phyloP scores from a whole-genome alignment of 2,329 filamentous ascomycete genomes.

The Colletotrichum sp. region DNA sequence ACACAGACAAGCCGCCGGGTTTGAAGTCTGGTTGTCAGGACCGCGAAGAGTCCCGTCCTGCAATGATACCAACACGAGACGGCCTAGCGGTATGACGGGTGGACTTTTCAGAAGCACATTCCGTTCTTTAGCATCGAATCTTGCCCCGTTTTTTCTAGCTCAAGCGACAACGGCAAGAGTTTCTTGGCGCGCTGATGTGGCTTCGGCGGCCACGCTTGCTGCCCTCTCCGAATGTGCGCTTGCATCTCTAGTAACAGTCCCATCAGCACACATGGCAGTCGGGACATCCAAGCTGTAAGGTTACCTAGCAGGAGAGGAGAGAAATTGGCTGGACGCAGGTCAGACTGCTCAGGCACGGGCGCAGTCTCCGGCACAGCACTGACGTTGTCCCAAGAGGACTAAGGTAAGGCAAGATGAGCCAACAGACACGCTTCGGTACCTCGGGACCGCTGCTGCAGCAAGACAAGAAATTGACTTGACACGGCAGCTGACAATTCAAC shows the following conservation, averaged over 20 bases:
- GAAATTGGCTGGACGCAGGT: neutral
- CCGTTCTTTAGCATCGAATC: conserved; percentile 5
- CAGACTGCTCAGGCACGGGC: conserved; percentile 4
- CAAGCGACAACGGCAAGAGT: conserved; percentile 2
- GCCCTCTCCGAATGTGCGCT: neutral
- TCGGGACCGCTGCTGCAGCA: neutral
- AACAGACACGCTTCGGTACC: neutral
- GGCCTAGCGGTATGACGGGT: neutral
- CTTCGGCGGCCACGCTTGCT: neutral
- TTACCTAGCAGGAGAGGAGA: neutral
- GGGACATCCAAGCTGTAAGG: neutral
- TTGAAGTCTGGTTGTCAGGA: neutral
- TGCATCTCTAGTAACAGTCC: neutral
- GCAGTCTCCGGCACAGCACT: conserved; percentile 10
- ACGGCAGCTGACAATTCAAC: neutral
- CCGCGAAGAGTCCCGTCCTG: neutral
- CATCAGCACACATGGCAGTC: conserved; percentile 5
- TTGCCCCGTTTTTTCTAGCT: neutral
- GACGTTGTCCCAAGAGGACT: neutral
- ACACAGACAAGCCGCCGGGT: neutral
- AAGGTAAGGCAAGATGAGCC: neutral
- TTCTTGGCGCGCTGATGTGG: conserved; percentile 11
- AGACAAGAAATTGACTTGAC: neutral
- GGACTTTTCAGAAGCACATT: conserved; percentile 2
- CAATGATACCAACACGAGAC: neutral